Evolutionary conservation across 148 eudicot species (phyloP).

Genomic region (Silene conica): DNA sequence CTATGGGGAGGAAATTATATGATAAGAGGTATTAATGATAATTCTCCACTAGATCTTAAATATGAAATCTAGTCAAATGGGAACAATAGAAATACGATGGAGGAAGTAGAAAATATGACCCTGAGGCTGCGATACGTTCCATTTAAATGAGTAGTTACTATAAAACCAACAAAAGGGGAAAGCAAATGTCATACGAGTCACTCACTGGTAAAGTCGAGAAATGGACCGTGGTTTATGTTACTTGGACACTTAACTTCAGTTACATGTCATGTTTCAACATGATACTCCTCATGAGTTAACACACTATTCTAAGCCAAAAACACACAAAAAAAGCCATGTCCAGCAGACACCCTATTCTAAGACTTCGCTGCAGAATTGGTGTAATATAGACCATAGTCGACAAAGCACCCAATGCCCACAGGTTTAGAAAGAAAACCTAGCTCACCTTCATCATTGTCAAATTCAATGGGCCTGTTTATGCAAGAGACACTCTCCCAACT

Average conservation of each 20-base stretch:
- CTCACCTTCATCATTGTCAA: constrained; percentile 58
- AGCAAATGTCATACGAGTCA: neutral
- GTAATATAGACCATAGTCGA: neutral
- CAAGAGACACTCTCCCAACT: constrained; percentile 83
- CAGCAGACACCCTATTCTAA: neutral
- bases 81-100: neutral
- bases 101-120: neutral
- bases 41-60: too few relatives aligned
- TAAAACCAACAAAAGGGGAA: neutral
- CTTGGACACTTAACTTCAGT: too few relatives aligned
- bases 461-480: constrained; percentile 78
- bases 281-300: neutral
- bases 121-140: neutral
- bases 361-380: neutral
- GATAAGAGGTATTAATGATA: neutral
- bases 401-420: neutral
- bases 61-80: neutral
- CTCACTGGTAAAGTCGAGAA: neutral
- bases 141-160: neutral
- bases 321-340: neutral
- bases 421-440: neutral
- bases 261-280: too few relatives aligned
- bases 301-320: neutral
- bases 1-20: neutral
- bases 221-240: neutral